Conservation (phyloP, 805 yeast species). For the Pichia exigua region DNA sequence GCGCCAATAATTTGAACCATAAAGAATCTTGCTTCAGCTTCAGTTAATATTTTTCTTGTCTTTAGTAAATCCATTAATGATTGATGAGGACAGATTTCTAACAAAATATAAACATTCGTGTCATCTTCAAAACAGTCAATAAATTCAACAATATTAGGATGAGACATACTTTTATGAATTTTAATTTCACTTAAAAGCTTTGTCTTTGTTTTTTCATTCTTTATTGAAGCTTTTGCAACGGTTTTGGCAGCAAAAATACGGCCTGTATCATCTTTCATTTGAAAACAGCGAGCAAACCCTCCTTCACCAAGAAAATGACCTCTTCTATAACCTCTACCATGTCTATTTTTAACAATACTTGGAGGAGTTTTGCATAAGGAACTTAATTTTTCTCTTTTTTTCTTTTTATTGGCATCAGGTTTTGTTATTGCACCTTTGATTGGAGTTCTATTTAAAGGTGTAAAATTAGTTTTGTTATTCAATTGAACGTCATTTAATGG, state of each 20-base stretch:
- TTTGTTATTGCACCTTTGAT: conserved; percentile 31
- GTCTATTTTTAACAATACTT: conserved; percentile 76
- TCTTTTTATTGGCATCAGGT: conserved; percentile 34
- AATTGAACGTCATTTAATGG: conserved; percentile 47
- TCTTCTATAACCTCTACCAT: conserved; percentile 83
- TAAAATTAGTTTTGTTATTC: conserved; percentile 32
- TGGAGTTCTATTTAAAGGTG: conserved; percentile 31
- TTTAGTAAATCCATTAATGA: conserved; percentile 88
- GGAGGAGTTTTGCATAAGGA: conserved; percentile 96
- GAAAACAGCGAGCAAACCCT: conserved; percentile 98
- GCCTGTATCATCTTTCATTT: conserved; percentile 86
- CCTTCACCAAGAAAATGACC: conserved; percentile 95
- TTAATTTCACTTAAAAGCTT: conserved; percentile 88
- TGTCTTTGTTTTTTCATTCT: conserved; percentile 79
- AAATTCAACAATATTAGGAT: conserved; percentile 85
- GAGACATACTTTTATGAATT: conserved; percentile 84
- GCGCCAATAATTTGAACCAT: conserved; percentile 94
- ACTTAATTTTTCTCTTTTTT: conserved; percentile 83
- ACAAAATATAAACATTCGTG: conserved; percentile 81
- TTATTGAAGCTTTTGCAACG: conserved; percentile 91
- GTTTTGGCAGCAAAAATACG: conserved; percentile 92
- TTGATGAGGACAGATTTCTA: conserved; percentile 93
- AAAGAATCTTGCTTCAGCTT: conserved; percentile 84
- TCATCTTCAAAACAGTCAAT: conserved; percentile 97
- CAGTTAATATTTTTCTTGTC: conserved; percentile 75